phyloP scores from a whole-genome alignment of 1,284 basidiomycete genomes.

The Sanguinoderma infundibulare region DNA sequence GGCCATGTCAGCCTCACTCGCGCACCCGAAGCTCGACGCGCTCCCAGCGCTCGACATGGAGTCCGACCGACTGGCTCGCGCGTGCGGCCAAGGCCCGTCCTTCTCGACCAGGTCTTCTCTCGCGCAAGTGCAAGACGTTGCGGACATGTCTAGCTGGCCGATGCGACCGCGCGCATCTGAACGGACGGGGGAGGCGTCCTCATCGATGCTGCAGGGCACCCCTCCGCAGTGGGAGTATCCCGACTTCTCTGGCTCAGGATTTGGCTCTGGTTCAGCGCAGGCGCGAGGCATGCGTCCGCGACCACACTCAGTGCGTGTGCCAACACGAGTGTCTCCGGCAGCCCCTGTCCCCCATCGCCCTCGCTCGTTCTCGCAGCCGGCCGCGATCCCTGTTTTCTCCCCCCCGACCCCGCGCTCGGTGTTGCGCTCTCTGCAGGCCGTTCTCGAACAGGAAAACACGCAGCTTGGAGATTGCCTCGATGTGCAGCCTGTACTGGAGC shows the following conservation, averaged over 20 bases:
- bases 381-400: slow-evolving; percentile 26
- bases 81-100: slow-evolving; percentile 32
- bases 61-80: slow-evolving; percentile 34
- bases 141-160: neutral
- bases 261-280: neutral
- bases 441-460: slow-evolving; percentile 26
- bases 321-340: slow-evolving; percentile 2
- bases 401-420: slow-evolving; percentile 26
- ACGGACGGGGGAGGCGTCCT: neutral
- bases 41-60: slow-evolving; percentile 29
- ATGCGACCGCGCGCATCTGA: neutral
- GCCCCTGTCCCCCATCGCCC: slow-evolving; percentile 9
- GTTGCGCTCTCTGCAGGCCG: slow-evolving; percentile 27
- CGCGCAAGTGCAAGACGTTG: neutral
- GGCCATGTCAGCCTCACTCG: slow-evolving; percentile 6
- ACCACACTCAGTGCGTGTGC: slow-evolving; percentile 18
- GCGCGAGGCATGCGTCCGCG: slow-evolving; percentile 15
- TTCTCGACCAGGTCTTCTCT: slow-evolving; percentile 5
- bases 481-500: slow-evolving; percentile 42
- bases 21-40: slow-evolving; percentile 12
- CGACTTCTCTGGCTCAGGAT: neutral
- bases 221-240: slow-evolving; percentile 4
- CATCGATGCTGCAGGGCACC: neutral
- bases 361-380: slow-evolving; percentile 19
- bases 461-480: slow-evolving; percentile 37